Evolutionary conservation across 306 rosid genomes (phyloP).

Genomic region (Vicia faba): DNA sequence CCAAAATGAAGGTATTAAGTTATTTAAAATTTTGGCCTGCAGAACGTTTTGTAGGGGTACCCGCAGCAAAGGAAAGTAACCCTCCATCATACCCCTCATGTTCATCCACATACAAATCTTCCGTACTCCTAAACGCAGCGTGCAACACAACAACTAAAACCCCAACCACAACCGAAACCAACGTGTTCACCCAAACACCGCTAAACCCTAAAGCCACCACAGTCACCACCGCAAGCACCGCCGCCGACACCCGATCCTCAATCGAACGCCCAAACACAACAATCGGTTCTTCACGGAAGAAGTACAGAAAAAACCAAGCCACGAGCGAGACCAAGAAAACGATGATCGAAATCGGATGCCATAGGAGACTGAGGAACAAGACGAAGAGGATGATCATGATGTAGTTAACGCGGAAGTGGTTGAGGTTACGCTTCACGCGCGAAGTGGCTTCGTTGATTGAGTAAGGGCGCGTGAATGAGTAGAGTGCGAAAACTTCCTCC

Average conservation of each 20-base stretch:
- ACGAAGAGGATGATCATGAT: conserved; percentile 45
- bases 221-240: conserved; percentile 49
- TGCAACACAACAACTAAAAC: conserved; percentile 48
- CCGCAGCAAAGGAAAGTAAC: conserved; percentile 64
- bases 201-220: conserved; percentile 55
- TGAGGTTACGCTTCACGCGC: conserved; percentile 61
- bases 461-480: conserved; percentile 62
- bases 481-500: conserved; percentile 61
- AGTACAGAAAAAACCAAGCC: conserved; percentile 72
- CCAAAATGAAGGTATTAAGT: no score
- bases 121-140: conserved; percentile 62
- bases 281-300: conserved; percentile 45
- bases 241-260: conserved; percentile 52
- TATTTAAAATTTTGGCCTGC: conserved; percentile 4
- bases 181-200: conserved; percentile 62
- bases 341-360: conserved; percentile 66
- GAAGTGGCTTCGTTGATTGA: conserved; percentile 49
- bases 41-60: conserved; percentile 56
- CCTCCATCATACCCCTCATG: conserved; percentile 64
- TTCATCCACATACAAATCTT: conserved; percentile 68
- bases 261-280: conserved; percentile 43
- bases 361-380: conserved; percentile 46
- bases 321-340: conserved; percentile 56
- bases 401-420: conserved; percentile 75
- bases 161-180: conserved; percentile 59